phyloP scores from a whole-genome alignment of 495 filamentous ascomycete species.

The Aspergillus panamensis region DNA sequence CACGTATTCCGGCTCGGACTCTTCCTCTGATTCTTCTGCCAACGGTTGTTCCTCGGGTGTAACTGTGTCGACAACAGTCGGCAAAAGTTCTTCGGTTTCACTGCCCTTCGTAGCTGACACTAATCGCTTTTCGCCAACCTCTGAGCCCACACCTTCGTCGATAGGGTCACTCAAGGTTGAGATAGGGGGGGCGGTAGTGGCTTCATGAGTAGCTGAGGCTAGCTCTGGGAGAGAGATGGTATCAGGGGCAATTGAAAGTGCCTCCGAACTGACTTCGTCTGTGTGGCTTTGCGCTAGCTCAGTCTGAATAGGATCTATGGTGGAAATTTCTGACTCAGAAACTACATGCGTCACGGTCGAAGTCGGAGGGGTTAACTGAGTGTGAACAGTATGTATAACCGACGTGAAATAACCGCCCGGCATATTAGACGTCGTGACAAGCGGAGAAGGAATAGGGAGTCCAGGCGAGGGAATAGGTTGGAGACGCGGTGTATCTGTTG shows the following conservation, averaged over 20 bases:
- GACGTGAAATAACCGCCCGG: conserved; percentile 34
- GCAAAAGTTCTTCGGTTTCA: neutral
- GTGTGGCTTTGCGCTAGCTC: neutral
- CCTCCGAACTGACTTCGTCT: neutral
- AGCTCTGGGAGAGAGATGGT: neutral
- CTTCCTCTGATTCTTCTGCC: neutral
- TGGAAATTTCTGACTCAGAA: neutral
- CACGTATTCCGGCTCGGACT: conserved; percentile 1
- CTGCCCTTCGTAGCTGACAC: neutral
- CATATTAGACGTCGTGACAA: conserved; percentile 30
- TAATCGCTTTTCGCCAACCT: neutral
- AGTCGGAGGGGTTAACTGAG: conserved; percentile 13
- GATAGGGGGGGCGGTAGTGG: neutral
- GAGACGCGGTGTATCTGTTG: conserved; percentile 44
- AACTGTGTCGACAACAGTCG: neutral
- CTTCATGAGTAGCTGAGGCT: neutral
- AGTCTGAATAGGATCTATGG: neutral
- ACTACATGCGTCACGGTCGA: conserved; percentile 15
- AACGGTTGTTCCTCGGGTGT: neutral
- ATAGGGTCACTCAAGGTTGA: neutral
- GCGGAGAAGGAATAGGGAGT: conserved; percentile 45
- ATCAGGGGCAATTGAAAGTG: neutral
- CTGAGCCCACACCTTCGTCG: neutral
- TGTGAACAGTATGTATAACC: conserved; percentile 11
- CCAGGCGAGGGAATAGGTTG: conserved; percentile 44